These are phyloP conservation scores for Lindgomyces ingoldianus DNA, from an alignment of 495 filamentous ascomycete genomes.

Conservation along the genomic window DNA sequence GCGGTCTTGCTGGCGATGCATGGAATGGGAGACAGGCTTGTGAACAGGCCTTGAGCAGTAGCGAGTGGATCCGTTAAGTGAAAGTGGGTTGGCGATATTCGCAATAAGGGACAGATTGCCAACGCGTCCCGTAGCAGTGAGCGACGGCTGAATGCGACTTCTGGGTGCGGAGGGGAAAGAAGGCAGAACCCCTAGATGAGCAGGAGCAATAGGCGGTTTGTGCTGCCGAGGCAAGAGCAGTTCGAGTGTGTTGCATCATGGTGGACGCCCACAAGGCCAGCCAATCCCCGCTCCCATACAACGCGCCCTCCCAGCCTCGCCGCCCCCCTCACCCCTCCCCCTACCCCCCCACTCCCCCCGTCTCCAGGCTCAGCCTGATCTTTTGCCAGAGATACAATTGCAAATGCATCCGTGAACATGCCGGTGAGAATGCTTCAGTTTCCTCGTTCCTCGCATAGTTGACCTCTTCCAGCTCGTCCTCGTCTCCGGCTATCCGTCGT, in stretches of 20 bases:
- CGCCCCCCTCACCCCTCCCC: too few relatives aligned
- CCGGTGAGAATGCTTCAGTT: constrained; percentile 31
- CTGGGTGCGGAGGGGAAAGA: background rate
- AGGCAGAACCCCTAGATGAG: background rate
- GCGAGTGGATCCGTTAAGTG: constrained; percentile 8
- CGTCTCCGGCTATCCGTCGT: constrained; percentile 87
- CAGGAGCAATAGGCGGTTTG: background rate
- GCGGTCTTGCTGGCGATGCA: background rate
- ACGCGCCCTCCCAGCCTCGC: too few relatives aligned
- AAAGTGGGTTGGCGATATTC: background rate
- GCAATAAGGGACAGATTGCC: constrained; percentile 30
- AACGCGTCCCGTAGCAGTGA: background rate
- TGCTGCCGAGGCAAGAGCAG: background rate
- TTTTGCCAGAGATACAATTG: background rate
- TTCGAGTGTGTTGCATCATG: too few relatives aligned
- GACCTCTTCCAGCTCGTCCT: constrained; percentile 71
- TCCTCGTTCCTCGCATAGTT: too few relatives aligned
- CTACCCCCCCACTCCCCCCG: too few relatives aligned
- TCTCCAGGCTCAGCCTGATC: too few relatives aligned
- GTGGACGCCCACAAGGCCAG: too few relatives aligned
- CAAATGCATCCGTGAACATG: constrained; percentile 1
- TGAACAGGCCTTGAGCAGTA: background rate
- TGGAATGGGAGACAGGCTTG: background rate
- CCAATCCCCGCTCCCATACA: background rate
- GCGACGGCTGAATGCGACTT: constrained; percentile 12